Conservation (phyloP, 2,329 filamentous ascomycete genomes). For the Penicillium sp. region DNA sequence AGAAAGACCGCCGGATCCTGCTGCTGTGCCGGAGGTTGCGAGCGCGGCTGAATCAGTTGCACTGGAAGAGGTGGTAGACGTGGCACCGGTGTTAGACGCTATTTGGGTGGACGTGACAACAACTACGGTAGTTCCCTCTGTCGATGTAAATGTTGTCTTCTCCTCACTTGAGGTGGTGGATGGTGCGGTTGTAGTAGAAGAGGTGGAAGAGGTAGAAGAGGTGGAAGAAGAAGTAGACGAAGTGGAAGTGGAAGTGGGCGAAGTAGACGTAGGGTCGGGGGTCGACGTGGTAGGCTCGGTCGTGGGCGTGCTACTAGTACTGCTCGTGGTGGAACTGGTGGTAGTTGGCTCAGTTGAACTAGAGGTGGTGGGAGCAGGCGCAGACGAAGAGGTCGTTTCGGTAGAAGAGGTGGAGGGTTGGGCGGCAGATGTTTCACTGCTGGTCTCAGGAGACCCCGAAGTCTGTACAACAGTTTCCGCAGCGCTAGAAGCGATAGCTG, state of each 20-base stretch:
- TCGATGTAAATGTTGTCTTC: slow-evolving; percentile 13
- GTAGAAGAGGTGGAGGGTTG: background rate
- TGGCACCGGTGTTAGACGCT: slow-evolving; percentile 13
- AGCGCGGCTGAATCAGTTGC: slow-evolving; percentile 17
- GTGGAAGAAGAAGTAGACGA: slow-evolving; percentile 8
- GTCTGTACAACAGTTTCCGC: background rate
- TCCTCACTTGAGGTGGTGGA: slow-evolving; percentile 14
- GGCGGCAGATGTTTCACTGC: background rate
- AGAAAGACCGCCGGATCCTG: slow-evolving; percentile 31
- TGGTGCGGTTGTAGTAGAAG: background rate
- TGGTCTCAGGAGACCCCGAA: background rate
- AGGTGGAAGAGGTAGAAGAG: slow-evolving; percentile 7
- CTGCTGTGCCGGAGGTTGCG: slow-evolving; percentile 20
- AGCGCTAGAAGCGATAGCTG: background rate
- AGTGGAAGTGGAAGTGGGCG: slow-evolving; percentile 4
- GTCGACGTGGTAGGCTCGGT: slow-evolving; percentile 14
- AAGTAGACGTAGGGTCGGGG: slow-evolving; percentile 18
- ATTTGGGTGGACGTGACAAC: slow-evolving; percentile 6
- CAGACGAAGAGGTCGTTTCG: background rate
- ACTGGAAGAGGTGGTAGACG: slow-evolving; percentile 15
- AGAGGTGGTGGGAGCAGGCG: background rate
- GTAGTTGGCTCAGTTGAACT: slow-evolving; percentile 3
- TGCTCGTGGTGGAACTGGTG: slow-evolving; percentile 12
- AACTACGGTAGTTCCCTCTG: slow-evolving; percentile 10
- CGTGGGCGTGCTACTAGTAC: slow-evolving; percentile 12